Base-by-base conservation (phyloP, 768 basidiomycete genomes). In the Suillus variegatus region DNA sequence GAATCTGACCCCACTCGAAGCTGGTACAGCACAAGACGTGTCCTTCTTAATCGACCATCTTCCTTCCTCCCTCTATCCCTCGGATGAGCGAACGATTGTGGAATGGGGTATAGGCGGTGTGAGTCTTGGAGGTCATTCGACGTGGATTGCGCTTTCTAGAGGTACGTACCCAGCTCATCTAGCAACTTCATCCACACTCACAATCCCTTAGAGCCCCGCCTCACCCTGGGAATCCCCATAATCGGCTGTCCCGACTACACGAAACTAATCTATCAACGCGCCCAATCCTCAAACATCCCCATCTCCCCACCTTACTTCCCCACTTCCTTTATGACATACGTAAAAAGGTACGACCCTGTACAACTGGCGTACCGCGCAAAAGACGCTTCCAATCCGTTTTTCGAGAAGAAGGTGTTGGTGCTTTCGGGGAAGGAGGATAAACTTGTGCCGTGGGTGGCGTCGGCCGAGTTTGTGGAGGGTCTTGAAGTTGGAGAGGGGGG, bases 21-120 rank as follows among this genome's bases (percentile, higher is more conserved):
- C 75, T 63, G 93, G 93, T 2, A 90, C 93, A 0, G 86, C 88
- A 3, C 79, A 83, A 44, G 95, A 96, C 71, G 84, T 95, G 8
- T 90, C 90, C 0, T 88, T 90, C 77, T 75, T 96, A 65, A 90
- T 95, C 61, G 93, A 95, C 72, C 89, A 92, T 69, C 80, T 96
- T 4, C 87, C 90, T 1, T 76, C 87, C 0, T 90, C 89, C 72
- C 74, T 96, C 10, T 96, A 89, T 72, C 93, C 94, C 0, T 68
- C 77, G 14, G 86, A 79, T 13, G 88, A 93, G 68, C 81, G 85
- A 35, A 73, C 71, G 16, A 83, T 96, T 44, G 81, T 78, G 7
- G 82, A 86, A 64, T 97, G 90, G 89, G 86, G 87, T 13, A 81
- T 91, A 4, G 83, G 86, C 0, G 95, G 95, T 0, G 82, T 90